Conservation (phyloP, 805 yeast genomes). For the Metschnikowia henanensis region DNA sequence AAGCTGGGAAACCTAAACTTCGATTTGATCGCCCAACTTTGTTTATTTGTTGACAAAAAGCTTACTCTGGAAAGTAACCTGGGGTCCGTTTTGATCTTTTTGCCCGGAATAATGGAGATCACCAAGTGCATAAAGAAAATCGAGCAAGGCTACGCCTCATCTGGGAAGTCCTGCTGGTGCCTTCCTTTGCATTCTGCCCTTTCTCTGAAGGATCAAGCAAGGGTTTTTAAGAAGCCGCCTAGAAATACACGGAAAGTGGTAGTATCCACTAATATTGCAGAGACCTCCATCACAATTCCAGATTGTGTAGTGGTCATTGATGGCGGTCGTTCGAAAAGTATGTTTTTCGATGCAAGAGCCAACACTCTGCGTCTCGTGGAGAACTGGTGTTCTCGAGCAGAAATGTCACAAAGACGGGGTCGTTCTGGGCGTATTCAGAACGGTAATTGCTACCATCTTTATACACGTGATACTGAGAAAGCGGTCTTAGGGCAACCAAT, state of each 20-base stretch:
- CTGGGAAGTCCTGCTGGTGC: conserved; percentile 31
- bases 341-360: conserved; percentile 64
- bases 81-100: conserved; percentile 81
- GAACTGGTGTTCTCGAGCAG: conserved; percentile 87
- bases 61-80: conserved; percentile 39
- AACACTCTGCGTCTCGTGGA: conserved; percentile 75
- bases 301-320: conserved; percentile 94
- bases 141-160: conserved; percentile 14
- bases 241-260: conserved; percentile 69
- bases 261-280: conserved; percentile 92
- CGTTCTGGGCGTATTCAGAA: conserved; percentile 95
- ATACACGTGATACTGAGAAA: conserved; percentile 55
- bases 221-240: conserved; percentile 63
- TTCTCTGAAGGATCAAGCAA: conserved; percentile 76
- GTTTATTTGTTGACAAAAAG: conserved; percentile 50
- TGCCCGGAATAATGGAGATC: conserved; percentile 92
- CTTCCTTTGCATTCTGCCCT: conserved; percentile 90
- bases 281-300: conserved; percentile 94
- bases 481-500: conserved; percentile 71
- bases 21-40: conserved; percentile 62
- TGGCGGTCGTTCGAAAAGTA: conserved; percentile 79
- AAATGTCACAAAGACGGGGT: conserved; percentile 88
- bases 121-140: conserved; percentile 55
- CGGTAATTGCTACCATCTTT: conserved; percentile 82
- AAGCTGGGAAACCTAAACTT: conserved; percentile 70